Percentiles rank a stretch among this genome's conserved stretches.
Conservation (phyloP, 257 asterid species). For the Linderniella brevidens region DNA sequence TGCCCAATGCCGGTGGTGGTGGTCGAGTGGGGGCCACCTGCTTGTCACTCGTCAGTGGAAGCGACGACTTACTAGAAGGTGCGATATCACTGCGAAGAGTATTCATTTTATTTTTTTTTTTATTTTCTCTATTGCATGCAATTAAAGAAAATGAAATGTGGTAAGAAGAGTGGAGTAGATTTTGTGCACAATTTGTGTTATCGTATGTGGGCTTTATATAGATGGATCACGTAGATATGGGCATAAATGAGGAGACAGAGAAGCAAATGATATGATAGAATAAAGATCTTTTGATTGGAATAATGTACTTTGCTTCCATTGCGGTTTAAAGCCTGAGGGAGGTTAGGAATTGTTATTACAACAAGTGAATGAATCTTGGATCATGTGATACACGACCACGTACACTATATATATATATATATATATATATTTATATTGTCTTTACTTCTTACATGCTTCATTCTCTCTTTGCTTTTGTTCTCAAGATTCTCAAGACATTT, state of each 20-base stretch:
- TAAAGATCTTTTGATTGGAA: constrained; percentile 26
- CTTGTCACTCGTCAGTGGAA: constrained; percentile 4
- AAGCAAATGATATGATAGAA: too few relatives aligned
- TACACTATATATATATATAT: too few relatives aligned
- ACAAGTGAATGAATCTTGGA: background rate
- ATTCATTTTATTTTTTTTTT: constrained; percentile 12
- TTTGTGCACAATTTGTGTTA: constrained; percentile 12
- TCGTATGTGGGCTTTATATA: constrained; percentile 19
- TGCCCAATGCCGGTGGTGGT: constrained; percentile 6
- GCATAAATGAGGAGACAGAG: too few relatives aligned
- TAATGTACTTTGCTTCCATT: constrained; percentile 47
- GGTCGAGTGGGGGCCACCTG: background rate
- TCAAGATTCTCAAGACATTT: too few relatives aligned
- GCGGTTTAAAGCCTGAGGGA: constrained; percentile 18
- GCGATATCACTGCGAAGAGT: constrained; percentile 14
- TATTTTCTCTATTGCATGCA: background rate
- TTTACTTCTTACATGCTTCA: too few relatives aligned
- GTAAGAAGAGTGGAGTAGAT: constrained; percentile 5
- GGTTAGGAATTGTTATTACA: constrained; percentile 26
- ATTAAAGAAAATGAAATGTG: background rate
- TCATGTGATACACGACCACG: background rate
- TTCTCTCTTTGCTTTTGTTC: too few relatives aligned
- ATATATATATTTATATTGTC: too few relatives aligned
- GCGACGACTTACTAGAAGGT: background rate
- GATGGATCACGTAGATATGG: constrained; percentile 2